phyloP scores from a whole-genome alignment of 2,329 filamentous ascomycete genomes.

The Rhynchosporium graminicola region DNA sequence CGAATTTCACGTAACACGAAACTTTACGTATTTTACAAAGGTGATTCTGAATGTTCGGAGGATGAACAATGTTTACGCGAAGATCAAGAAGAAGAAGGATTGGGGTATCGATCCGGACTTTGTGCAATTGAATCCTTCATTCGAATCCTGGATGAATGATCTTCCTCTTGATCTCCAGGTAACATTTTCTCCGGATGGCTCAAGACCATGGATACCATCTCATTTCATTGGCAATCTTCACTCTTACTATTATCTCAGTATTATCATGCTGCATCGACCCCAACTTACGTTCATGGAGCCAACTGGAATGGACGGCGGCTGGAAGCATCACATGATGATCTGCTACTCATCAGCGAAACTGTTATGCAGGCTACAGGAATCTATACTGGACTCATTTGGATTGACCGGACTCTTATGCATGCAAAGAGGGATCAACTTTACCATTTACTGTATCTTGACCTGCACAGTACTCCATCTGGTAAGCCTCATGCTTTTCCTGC shows the following conservation, averaged over 20 bases:
- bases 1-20: slow-evolving; percentile 77
- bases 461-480: slow-evolving; percentile 94
- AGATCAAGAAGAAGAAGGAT: slow-evolving; percentile 73
- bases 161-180: slow-evolving; percentile 79
- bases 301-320: slow-evolving; percentile 67
- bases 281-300: slow-evolving; percentile 80
- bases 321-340: slow-evolving; percentile 85
- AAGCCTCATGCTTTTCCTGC: slow-evolving; percentile 44
- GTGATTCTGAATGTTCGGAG: slow-evolving; percentile 76
- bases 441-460: slow-evolving; percentile 87
- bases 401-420: slow-evolving; percentile 83
- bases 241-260: slow-evolving; percentile 80
- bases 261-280: slow-evolving; percentile 85
- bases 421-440: slow-evolving; percentile 92
- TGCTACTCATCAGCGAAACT: slow-evolving; percentile 84
- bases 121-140: slow-evolving; percentile 74
- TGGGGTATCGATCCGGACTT: slow-evolving; percentile 88
- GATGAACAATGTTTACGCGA: slow-evolving; percentile 74
- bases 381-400: slow-evolving; percentile 73
- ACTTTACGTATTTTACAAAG: slow-evolving; percentile 79
- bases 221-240: slow-evolving; percentile 89
- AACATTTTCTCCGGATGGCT: slow-evolving; percentile 74
- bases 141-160: slow-evolving; percentile 73
- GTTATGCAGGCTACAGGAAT: slow-evolving; percentile 85
- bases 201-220: slow-evolving; percentile 80